phyloP scores from a whole-genome alignment of 2,329 filamentous ascomycete genomes.

The Cordyceps tenuipes region DNA sequence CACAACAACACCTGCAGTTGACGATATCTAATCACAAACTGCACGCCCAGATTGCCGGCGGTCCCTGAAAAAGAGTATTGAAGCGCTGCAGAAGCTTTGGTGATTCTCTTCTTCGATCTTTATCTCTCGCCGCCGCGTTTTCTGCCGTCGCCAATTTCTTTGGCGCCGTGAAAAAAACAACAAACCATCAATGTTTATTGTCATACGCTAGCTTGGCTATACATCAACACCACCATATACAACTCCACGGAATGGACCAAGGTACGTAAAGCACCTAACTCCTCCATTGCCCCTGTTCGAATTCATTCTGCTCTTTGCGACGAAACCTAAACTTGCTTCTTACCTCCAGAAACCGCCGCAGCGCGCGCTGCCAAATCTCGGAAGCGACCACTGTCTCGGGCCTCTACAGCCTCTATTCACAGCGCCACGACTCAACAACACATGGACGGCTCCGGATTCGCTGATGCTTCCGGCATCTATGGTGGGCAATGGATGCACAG shows the following conservation, averaged over 20 bases:
- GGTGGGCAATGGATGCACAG: constrained; percentile 41
- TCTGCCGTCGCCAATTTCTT: not conserved
- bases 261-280: constrained; percentile 20
- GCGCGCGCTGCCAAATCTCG: constrained; percentile 32
- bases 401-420: constrained; percentile 49
- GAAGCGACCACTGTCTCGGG: constrained; percentile 45
- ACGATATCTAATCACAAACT: constrained; percentile 23
- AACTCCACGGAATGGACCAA: constrained; percentile 25
- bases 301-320: not conserved
- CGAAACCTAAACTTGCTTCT: constrained; percentile 1
- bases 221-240: constrained; percentile 20
- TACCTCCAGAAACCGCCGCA: constrained; percentile 22
- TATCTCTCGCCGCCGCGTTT: not conserved
- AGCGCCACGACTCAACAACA: constrained; percentile 44
- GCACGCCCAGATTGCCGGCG: constrained; percentile 18
- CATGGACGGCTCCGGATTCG: constrained; percentile 39
- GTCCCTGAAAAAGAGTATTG: constrained; percentile 14
- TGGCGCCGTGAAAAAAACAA: constrained; percentile 15
- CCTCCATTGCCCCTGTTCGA: not conserved
- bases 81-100: constrained; percentile 7
- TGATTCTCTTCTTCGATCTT: constrained; percentile 13
- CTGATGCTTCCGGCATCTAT: constrained; percentile 37
- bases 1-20: constrained; percentile 28
- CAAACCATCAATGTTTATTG: constrained; percentile 33
- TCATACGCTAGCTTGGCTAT: constrained; percentile 24